Evolutionary conservation across 805 yeast species (phyloP).

Genomic region (Candida tammaniensis): DNA sequence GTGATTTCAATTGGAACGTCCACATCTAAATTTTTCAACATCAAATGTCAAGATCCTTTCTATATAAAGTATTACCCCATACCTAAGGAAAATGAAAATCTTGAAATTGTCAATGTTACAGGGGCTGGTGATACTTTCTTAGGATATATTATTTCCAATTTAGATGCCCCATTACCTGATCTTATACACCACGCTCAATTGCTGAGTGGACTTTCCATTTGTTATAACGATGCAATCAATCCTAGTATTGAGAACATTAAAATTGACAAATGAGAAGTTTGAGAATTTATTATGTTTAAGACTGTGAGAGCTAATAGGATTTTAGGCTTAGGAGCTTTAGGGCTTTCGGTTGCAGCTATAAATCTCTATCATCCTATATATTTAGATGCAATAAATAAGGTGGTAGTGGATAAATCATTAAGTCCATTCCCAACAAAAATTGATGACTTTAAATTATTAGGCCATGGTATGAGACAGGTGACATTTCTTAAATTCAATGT

Average conservation of each 20-base stretch:
- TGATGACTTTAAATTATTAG: slow-evolving; percentile 55
- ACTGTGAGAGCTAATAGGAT: slow-evolving; percentile 1
- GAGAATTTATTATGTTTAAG: slow-evolving; percentile 4
- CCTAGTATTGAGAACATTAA: slow-evolving; percentile 21
- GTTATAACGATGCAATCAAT: slow-evolving; percentile 23
- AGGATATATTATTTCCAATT: slow-evolving; percentile 54
- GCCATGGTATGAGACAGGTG: slow-evolving; percentile 79
- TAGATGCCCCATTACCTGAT: slow-evolving; percentile 1
- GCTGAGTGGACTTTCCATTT: slow-evolving; percentile 35
- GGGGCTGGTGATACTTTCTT: slow-evolving; percentile 87
- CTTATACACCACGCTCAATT: slow-evolving; percentile 34
- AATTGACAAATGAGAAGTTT: too few relatives aligned
- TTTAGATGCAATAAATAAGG: slow-evolving; percentile 10
- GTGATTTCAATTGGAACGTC: slow-evolving; percentile 38
- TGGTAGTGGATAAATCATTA: slow-evolving; percentile 46
- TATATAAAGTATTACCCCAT: slow-evolving; percentile 61
- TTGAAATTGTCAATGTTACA: slow-evolving; percentile 60
- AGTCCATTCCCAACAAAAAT: slow-evolving; percentile 43
- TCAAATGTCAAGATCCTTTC: slow-evolving; percentile 37
- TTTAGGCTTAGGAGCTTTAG: background rate
- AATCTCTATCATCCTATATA: slow-evolving; percentile 9
- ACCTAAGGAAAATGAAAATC: slow-evolving; percentile 25
- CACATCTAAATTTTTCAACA: slow-evolving; percentile 23
- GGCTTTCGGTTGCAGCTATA: slow-evolving; percentile 5
- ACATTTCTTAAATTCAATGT: slow-evolving; percentile 82